Base-by-base conservation (phyloP, 129 eudicot species). In the Arctium minus region DNA sequence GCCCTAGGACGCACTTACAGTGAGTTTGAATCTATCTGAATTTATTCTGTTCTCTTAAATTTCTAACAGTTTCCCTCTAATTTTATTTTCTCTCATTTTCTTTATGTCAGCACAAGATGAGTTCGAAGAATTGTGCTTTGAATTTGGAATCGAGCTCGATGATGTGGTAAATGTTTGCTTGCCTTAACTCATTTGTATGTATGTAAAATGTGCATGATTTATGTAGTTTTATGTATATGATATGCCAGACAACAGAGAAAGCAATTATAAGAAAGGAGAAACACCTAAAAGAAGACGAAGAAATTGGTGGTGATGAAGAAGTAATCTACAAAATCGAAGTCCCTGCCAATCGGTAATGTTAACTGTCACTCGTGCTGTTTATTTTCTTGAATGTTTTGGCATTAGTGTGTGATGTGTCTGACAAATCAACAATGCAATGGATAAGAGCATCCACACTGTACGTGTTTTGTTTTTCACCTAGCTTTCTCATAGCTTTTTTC, bases 121-220 rank as follows among this genome's bases (percentile, higher is more conserved):
- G 78, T 92, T 94, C 22, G 98, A 92, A 37, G 94, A 90, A 33
- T 80, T 94, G 53, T 94, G 98, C 88, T 94, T 94, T 73, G 74
- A 79, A 27, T 96, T 93, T 30, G 99, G 99, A 60, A 92, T 93
- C n/a, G 99, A 96, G 94, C 98, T 96, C 7, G 99, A 96, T 67
- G 99, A 93, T 37, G 94, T 96, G 79, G 99, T 96, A 81, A 67
- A 83, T 73, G 81, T 65, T 46, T 72, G 36, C 68, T 44, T 9
- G 83, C 7, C 46, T 8, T 29, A n/a, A 37, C 1, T n/a, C 29
- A 33, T 8, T 73, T 69, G 29, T 42, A 12, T 84, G 68, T 75
- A 29, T 15, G 74, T 79, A 30, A 72, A 22, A 78, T 39, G 44
- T 36, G 64, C 68, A 15, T 72, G 48, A 38, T 33, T 75, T 78